Base-by-base conservation (phyloP, 352 stramenopile species). In the Pythium myriotylum region DNA sequence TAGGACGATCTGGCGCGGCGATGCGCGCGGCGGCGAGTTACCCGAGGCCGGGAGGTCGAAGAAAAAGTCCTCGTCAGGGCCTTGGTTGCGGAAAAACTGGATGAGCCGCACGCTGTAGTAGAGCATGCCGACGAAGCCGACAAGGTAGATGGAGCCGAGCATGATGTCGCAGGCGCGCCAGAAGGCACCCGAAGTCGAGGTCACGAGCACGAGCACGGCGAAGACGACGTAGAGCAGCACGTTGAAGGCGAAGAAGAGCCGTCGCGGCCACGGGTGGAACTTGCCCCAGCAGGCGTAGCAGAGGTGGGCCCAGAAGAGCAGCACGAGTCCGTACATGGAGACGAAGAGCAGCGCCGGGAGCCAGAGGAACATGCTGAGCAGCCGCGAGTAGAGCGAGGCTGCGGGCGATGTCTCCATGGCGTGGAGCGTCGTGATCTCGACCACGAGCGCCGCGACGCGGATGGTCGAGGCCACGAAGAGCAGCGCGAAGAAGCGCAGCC, bases 231-330 rank as follows among this genome's bases (percentile, higher is more conserved):
- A 94, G 17, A 94, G 66, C 20, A 86, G 59, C 54, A 94, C 65
- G 54, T 94, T 94, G 63, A 88, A 89, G 41, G 69, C 62, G 48
- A 92, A 91, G 60, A 92, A 94, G 40, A 92, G 53, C 17, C 81
- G 78, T 8, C 82, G 73, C 26, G 84, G 85, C 79, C 84, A 89
- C 49, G 85, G 82, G 26, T 91, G 75, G 24, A 76, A 75, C 47
- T 87, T 89, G 41, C 79, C 81, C 74, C 83, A 90, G 65, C 83
- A 91, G 5, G 85, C 82, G 67, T 91, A 91, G 70, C 85, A 94
- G n/a, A 94, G 65, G 50, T 92, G 82, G 16, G 85, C 82, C 76
- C 83, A 92, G 52, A 94, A 94, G 45, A 94, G 80, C 66, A 94
- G 72, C 68, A 94, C 81, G 27, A 94, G 79, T 10, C 79, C 82